Evolutionary conservation across 768 basidiomycete species (phyloP), one percentile per base, ranked within the genome.

Genomic region (Hygrophorus pudorinus): DNA sequence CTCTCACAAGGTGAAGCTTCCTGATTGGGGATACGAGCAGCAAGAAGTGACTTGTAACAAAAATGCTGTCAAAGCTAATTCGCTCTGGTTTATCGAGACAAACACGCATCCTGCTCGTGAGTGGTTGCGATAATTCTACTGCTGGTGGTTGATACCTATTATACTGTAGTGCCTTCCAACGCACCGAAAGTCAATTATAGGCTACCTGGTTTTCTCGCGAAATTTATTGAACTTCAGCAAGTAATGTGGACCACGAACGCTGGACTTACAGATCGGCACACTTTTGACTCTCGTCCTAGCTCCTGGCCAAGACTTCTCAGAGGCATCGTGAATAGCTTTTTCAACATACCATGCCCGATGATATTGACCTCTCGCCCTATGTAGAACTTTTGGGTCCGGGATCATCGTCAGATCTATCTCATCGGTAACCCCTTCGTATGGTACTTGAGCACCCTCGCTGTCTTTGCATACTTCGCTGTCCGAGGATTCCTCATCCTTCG

Each of bases 31-130:
- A 0, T 99, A 74, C 53, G 96, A 97, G 58, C 96, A 99, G 62
- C 96, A 99, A 60, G 96, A 99, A 57, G 96, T 99, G 41, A 98
- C 96, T 0, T 99, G 96, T 63, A 99, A 99, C 65, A 98, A 92
- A 73, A 94, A 98, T 54, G 93, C 96, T 10, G 84, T 84, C 18
- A 74, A 67, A 60, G 75, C 72, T 2, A 98, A 98, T 61, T 92
- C 91, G 24, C 58, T 98, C 48, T 98, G 96, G 96, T 90, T 76
- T 54, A 67, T 97, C 33, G 96, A 99, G 68, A 96, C 91, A 1
- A 75, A 85, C 38, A 68, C 55, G 20, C 91, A 98, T 57, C 70
- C 77, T 0, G 68, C 72, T 40, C 60, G 85, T 93, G 58, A 56
- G 87, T 74, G 35, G 52, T 16, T 5, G 35, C 29, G 37, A 45